Evolutionary conservation across 805 yeast species (phyloP).

Genomic region (Barnettozyma vustinii): DNA sequence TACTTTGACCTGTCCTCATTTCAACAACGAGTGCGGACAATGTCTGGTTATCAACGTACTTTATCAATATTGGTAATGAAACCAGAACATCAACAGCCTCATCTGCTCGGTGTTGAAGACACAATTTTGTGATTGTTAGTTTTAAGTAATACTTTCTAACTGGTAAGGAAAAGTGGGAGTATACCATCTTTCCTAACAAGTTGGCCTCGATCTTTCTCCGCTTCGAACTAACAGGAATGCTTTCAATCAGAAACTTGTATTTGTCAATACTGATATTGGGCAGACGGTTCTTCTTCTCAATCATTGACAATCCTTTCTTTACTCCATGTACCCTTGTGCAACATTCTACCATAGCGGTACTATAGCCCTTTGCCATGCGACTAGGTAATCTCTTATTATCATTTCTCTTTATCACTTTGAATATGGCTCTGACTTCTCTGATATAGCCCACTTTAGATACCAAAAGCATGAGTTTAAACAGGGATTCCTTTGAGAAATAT

Average conservation of each 20-base stretch:
- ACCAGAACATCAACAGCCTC: conserved; percentile 5
- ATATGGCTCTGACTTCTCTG: conserved; percentile 12
- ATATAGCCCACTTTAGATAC: conserved; percentile 2
- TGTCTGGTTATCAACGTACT: neutral
- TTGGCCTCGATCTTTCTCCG: conserved; percentile 4
- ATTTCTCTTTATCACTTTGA: conserved; percentile 3
- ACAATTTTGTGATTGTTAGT: conserved; percentile 11
- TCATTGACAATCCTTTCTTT: conserved; percentile 5
- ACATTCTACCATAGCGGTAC: conserved; percentile 10
- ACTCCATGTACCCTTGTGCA: conserved; percentile 10
- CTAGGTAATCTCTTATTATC: conserved; percentile 3
- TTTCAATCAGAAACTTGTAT: conserved; percentile 14
- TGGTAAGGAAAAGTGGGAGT: neutral
- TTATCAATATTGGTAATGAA: neutral
- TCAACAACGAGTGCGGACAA: neutral
- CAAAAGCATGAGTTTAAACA: conserved; percentile 13
- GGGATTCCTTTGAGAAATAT: conserved; percentile 15
- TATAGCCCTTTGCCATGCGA: conserved; percentile 4
- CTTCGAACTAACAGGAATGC: conserved; percentile 7
- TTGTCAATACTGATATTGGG: conserved; percentile 10
- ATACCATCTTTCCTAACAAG: conserved; percentile 2
- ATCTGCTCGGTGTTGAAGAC: conserved; percentile 1
- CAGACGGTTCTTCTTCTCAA: conserved; percentile 2
- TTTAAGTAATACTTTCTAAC: conserved; percentile 15
- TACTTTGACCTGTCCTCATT: too few relatives aligned